Conservation (phyloP, 148 eudicot species). For the Camellia lanceoleosa region DNA sequence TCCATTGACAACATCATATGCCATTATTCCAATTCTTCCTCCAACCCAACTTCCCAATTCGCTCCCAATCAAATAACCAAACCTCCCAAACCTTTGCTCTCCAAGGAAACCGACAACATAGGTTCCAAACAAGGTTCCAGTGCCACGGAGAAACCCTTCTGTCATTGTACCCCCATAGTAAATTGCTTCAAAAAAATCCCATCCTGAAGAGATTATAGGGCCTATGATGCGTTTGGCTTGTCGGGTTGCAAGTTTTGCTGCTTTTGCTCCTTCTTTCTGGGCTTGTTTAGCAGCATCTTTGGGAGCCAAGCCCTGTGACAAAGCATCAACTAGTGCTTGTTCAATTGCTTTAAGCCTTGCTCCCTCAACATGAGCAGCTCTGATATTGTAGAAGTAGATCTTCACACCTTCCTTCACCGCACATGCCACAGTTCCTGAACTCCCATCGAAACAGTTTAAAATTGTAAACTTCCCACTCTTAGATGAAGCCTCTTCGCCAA, state of each 20-base stretch:
- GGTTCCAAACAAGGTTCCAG: constrained; percentile 73
- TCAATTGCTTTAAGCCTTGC: constrained; percentile 57
- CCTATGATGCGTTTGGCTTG: constrained; percentile 65
- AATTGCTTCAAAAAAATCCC: constrained; percentile 89
- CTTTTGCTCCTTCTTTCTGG: constrained; percentile 62
- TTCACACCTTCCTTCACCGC: constrained; percentile 68
- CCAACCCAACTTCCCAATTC: constrained; percentile 90
- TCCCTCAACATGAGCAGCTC: constrained; percentile 62
- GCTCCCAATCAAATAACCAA: constrained; percentile 84
- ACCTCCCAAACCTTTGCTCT: constrained; percentile 69
- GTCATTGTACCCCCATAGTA: constrained; percentile 68
- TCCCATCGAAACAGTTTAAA: constrained; percentile 69
- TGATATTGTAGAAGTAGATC: constrained; percentile 58
- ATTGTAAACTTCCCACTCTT: constrained; percentile 69
- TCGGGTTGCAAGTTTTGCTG: constrained; percentile 65
- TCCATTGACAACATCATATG: constrained; percentile 69
- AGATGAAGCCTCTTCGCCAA: constrained; percentile 67
- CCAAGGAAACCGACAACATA: constrained; percentile 59
- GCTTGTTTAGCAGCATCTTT: constrained; percentile 64
- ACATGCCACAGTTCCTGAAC: constrained; percentile 72
- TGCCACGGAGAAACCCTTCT: constrained; percentile 70
- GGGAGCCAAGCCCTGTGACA: constrained; percentile 51
- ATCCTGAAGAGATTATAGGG: constrained; percentile 68
- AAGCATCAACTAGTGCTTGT: constrained; percentile 43
- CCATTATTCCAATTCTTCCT: constrained; percentile 80